A percentile compares a stretch with the other conserved stretches of the same genome.
Conservation (phyloP, 495 filamentous ascomycete species). For the Pyronema omphalodes region DNA sequence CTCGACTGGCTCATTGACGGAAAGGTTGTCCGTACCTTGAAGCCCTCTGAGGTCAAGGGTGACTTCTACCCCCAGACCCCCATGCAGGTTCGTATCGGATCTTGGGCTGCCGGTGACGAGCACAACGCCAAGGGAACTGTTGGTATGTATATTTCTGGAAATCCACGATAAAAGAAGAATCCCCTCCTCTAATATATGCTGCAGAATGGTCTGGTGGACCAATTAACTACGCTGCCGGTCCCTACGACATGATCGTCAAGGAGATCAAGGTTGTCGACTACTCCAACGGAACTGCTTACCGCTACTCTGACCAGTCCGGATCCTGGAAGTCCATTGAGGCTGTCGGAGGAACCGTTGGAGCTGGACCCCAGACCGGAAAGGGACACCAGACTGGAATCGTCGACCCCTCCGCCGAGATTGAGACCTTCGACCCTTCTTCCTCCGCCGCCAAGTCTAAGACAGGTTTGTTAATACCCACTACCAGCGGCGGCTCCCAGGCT, state of each 20-base stretch:
- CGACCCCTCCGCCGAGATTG: constrained; percentile 22
- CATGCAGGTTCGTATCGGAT: constrained; percentile 67
- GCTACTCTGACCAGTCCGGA: constrained; percentile 57
- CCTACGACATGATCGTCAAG: constrained; percentile 72
- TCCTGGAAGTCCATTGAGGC: constrained; percentile 64
- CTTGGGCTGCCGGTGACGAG: constrained; percentile 73
- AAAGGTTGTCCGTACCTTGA: constrained; percentile 46
- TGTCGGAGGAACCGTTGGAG: constrained; percentile 48
- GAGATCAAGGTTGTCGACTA: constrained; percentile 67
- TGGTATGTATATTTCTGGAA: constrained; percentile 26
- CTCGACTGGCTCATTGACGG: constrained; percentile 73
- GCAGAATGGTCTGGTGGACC: constrained; percentile 66
- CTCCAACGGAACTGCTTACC: constrained; percentile 69
- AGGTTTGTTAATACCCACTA: background rate
- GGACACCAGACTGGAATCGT: constrained; percentile 28
- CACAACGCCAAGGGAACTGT: constrained; percentile 58
- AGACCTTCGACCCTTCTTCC: background rate
- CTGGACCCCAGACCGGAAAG: constrained; percentile 16
- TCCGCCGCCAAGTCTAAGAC: background rate
- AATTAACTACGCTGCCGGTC: constrained; percentile 60
- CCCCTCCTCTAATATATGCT: constrained; percentile 3
- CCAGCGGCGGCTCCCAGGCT: background rate
- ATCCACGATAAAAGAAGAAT: background rate
- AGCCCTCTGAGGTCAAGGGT: constrained; percentile 37
- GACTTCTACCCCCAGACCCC: constrained; percentile 79